Evolutionary conservation across 2,329 filamentous ascomycete species (phyloP).

Genomic region (Penicillium sclerotigenum): DNA sequence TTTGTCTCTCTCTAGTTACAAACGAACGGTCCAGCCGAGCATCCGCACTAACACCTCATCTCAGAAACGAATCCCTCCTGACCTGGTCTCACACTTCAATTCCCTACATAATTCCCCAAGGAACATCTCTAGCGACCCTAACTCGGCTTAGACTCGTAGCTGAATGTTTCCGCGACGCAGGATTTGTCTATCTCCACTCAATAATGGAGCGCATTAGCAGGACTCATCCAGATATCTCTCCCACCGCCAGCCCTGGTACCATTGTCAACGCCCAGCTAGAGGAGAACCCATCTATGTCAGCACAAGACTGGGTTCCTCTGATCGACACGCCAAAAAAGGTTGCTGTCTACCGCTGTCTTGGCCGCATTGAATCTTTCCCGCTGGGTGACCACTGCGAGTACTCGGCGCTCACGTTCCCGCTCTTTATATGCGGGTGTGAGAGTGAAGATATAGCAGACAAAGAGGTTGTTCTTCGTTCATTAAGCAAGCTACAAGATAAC

Average conservation of each 20-base stretch:
- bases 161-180: conserved; percentile 38
- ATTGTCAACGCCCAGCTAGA: not conserved
- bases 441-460: conserved; percentile 23
- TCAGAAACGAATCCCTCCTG: conserved; percentile 33
- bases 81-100: conserved; percentile 30
- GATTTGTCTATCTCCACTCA: conserved; percentile 38
- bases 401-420: conserved; percentile 38
- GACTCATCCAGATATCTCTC: not conserved
- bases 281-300: not conserved
- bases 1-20: conserved; percentile 19
- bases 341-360: conserved; percentile 29
- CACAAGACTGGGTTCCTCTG: conserved; percentile 13
- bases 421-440: conserved; percentile 39
- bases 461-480: conserved; percentile 24
- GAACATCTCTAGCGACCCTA: conserved; percentile 27
- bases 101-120: conserved; percentile 32
- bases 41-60: not conserved
- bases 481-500: conserved; percentile 31
- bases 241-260: not conserved
- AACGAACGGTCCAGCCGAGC: no score
- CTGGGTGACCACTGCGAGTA: conserved; percentile 37
- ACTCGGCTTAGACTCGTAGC: conserved; percentile 36
- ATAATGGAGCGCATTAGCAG: conserved; percentile 30
- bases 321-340: conserved; percentile 28
- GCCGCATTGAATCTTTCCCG: conserved; percentile 24